phyloP scores from a whole-genome alignment of 1,284 basidiomycete genomes.

The Ceratobasidium sp. region DNA sequence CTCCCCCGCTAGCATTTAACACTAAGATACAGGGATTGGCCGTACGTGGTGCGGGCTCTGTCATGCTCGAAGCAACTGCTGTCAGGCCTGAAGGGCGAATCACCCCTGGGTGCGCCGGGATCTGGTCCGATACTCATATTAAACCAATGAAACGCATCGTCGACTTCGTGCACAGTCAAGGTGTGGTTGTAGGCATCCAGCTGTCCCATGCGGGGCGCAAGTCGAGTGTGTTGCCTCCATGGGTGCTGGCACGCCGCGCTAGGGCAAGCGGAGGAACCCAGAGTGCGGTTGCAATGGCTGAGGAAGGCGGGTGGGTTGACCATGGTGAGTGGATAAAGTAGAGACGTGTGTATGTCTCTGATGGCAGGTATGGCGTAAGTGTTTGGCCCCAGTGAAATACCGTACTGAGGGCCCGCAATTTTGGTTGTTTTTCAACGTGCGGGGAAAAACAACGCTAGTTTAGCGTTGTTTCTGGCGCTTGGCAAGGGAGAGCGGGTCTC shows the following conservation, averaged over 20 bases:
- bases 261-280: conserved; percentile 52
- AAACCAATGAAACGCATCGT: conserved; percentile 74
- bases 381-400: no score
- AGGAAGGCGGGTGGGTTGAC: conserved; percentile 77
- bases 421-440: no score
- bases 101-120: conserved; percentile 67
- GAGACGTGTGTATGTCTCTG: no score
- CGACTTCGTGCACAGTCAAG: conserved; percentile 78
- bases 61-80: conserved; percentile 75
- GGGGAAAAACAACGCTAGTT: no score
- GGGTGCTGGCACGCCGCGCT: conserved; percentile 54
- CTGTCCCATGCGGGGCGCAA: conserved; percentile 83
- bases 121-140: conserved; percentile 80
- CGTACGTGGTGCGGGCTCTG: conserved; percentile 63
- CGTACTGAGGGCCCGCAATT: no score
- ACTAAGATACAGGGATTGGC: conserved; percentile 48
- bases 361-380: no score
- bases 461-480: no score
- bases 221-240: conserved; percentile 70
- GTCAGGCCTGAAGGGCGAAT: conserved; percentile 83
- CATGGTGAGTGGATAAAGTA: conserved; percentile 58
- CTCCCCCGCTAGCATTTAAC: neutral
- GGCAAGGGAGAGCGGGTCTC: no score
- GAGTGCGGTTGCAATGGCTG: conserved; percentile 54
- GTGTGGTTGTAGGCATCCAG: conserved; percentile 71